Base-by-base conservation (phyloP, 2,329 filamentous ascomycete genomes). In the Aureobasidium sp. region DNA sequence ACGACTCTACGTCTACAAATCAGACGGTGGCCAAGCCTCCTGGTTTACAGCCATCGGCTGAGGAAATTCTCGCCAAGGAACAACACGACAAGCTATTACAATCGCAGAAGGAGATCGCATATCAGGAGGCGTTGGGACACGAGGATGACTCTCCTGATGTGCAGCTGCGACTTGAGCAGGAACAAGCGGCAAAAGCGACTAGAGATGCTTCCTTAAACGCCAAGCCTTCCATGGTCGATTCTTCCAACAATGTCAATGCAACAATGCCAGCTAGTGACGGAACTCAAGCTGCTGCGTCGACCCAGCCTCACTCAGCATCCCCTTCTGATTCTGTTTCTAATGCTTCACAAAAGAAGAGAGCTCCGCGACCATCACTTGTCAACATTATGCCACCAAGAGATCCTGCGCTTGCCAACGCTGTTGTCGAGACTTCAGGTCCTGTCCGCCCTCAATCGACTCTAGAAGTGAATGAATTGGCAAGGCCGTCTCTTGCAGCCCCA, bases 361-460 rank as follows among this genome's bases (percentile, higher is more conserved):
- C 36, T 13, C 37, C 57, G 8, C 24, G 57, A 26, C 57, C 57
- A 13, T 60, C 57, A 32, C 46, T 51, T 20, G 46, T 41, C 57
- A 41, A 60, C 46, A 51, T 32, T 7, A 50, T 60, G 46, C 57
- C 57, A 24, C 15, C 57, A 5, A 50, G 26, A 27, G 46, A 60
- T 34, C 57, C 57, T n/a, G 17, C 46, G 15, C 57, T 51, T 43
- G 53, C 41, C n/a, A 57, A 32, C n/a, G 53, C 39, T 29, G 41
- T 57, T 9, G 39, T 44, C n/a, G 27, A 44, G n/a, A 24, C 27
- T 12, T 89, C 88, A 10, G 87, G 87, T 46, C 84, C 86, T 2
- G 84, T 90, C 67, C 81, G 84, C 64, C 84, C 87, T 59, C 90
- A 89, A 69, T 89, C 87, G 5, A 86, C 89, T 5, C 87, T 84